Conservation (phyloP, 768 basidiomycete species). For the Mycena albidolilacea region DNA sequence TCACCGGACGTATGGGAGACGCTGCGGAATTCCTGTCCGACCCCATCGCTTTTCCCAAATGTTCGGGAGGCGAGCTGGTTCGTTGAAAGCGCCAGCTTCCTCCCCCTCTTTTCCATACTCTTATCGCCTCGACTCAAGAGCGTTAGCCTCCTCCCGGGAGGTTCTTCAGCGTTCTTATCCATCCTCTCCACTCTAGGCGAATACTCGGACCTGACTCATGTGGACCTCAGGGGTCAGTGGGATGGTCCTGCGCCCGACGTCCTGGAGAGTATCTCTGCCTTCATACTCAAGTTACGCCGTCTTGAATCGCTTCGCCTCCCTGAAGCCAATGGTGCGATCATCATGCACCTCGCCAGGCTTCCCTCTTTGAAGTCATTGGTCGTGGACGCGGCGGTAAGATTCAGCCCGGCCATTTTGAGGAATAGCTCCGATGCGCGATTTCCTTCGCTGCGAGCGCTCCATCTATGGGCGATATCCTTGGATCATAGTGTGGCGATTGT, state of each 20-base stretch:
- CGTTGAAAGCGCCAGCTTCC: background rate
- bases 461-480: background rate
- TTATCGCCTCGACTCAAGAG: constrained; percentile 1
- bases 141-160: background rate
- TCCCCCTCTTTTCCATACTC: background rate
- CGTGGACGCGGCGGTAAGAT: background rate
- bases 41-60: background rate
- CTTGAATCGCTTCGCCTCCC: background rate
- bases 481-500: background rate
- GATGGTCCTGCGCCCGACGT: background rate
- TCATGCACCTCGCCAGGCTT: background rate
- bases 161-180: background rate
- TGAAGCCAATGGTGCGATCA: background rate
- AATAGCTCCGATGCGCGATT: background rate
- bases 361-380: constrained; percentile 1
- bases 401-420: too few species aligned
- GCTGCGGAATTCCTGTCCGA: constrained; percentile 1
- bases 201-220: background rate
- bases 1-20: background rate
- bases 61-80: background rate
- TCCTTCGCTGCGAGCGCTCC: background rate
- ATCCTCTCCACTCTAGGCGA: background rate
- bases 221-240: background rate
- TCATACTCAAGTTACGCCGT: background rate
- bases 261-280: background rate